Conservation (phyloP, 2,329 filamentous ascomycete species). For the Diaporthe sp. region DNA sequence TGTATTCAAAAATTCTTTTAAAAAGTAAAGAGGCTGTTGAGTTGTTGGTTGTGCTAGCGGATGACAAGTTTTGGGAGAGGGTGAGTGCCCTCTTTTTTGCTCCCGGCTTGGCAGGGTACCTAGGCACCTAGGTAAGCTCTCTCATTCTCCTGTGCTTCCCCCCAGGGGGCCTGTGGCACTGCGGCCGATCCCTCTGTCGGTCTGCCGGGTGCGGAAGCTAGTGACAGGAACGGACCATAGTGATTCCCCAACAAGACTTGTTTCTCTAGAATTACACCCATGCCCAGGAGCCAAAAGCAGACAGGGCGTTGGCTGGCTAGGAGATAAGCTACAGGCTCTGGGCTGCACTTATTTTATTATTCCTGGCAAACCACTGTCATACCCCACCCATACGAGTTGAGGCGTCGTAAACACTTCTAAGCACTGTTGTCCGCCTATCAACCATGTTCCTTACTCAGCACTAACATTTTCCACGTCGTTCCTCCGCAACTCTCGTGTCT, state of each 20-base stretch:
- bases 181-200: conserved; percentile 14
- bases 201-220: conserved; percentile 8
- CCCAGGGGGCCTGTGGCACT: conserved; percentile 9
- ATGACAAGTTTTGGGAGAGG: too few species aligned
- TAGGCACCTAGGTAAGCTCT: too few species aligned
- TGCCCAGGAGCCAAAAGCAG: background rate
- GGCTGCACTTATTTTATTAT: background rate
- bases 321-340: background rate
- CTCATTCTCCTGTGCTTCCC: conserved; percentile 8
- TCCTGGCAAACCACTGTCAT: background rate
- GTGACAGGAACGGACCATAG: background rate
- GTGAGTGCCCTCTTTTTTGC: too few species aligned
- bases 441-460: conserved; percentile 12
- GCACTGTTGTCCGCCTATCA: background rate
- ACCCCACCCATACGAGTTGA: background rate
- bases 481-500: background rate
- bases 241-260: background rate
- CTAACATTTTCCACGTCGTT: background rate
- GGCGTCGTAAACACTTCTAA: background rate
- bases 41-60: too few species aligned
- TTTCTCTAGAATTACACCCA: background rate
- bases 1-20: too few species aligned
- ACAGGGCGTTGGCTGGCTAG: background rate
- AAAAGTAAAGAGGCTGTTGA: too few species aligned
- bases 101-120: too few species aligned